Conservation (phyloP, 192 early-diverging fungal genomes). For the Coemansia pectinata region DNA sequence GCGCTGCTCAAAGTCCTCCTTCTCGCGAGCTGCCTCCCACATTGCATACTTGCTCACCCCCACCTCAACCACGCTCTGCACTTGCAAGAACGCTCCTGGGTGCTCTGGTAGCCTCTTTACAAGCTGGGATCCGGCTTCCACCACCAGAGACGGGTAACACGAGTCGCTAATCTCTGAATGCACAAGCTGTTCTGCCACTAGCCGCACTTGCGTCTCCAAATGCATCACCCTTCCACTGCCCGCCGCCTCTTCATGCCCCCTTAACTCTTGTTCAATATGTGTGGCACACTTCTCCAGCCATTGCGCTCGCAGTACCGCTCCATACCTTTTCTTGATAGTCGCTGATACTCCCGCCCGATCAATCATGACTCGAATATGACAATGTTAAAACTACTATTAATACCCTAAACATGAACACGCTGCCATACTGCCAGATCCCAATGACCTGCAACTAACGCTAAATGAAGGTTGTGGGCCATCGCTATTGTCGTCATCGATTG, state of each 20-base stretch:
- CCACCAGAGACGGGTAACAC: conserved; percentile 25
- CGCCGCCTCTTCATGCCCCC: not conserved
- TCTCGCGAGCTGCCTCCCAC: conserved; percentile 50
- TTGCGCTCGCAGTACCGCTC: conserved; percentile 14
- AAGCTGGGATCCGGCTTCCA: not conserved
- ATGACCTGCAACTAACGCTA: not conserved
- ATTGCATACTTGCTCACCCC: conserved; percentile 48
- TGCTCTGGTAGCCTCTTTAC: conserved; percentile 12
- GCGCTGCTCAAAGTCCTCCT: conserved; percentile 50
- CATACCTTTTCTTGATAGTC: conserved; percentile 26
- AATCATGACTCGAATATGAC: conserved; percentile 17
- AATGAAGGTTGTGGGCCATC: not conserved
- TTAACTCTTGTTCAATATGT: conserved; percentile 34
- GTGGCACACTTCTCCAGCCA: conserved; percentile 47
- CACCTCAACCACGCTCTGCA: conserved; percentile 47
- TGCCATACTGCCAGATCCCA: not conserved
- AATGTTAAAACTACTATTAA: not conserved
- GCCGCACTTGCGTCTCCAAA: conserved; percentile 33
- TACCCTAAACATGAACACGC: not conserved
- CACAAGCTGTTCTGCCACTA: conserved; percentile 46
- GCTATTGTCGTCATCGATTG: not conserved
- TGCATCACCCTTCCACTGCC: not conserved
- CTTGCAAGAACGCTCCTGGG: conserved; percentile 35
- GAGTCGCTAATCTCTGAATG: conserved; percentile 44
- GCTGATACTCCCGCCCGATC: conserved; percentile 23